Base-by-base conservation (phyloP, 768 basidiomycete genomes). In the Hygrocybe punicea region DNA sequence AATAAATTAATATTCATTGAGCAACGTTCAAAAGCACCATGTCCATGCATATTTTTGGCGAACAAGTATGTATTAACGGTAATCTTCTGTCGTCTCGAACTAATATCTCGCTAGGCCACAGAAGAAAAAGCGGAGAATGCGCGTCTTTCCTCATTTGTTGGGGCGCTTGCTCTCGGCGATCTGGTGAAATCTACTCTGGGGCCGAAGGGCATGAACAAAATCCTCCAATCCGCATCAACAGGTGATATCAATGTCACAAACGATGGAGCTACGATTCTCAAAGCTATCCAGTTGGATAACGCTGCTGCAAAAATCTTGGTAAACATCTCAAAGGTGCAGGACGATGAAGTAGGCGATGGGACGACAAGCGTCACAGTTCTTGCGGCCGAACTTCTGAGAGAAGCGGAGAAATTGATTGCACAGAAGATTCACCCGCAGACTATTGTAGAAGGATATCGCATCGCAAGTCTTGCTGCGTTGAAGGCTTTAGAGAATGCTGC, bases 121-220 rank as follows among this genome's bases (percentile, higher is more conserved):
- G 89, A 98, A 76, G 96, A 98, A 76, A 91, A 93, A 71, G 94
- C 93, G 17, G 95, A 98, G 77, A 93, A 94, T 81, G 96, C 96
- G 70, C 92, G 96, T 73, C 86, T 99, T 62, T 94, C 94, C 3
- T 96, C 93, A 3, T 99, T 99, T 72, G 91, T 99, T 54, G 97
- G 97, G 34, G 96, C 97, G 6, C 85, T 97, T 63, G 97, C 97
- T 0, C 81, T 99, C 34, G 97, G 97, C 42, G 97, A 99, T 77
- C 85, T 99, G 62, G 96, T 99, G 67, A 98, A 98, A 76, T 96
- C 94, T 1, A 99, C 97, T 7, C 82, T 99, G 2, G 97, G 97
- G 8, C 97, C 97, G 21, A 98, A 99, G 73, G 97, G 97, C 55
- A 99, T 98, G 96, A 98, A 98, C 85, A 98, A 98, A 79, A 98